Evolutionary conservation across 1,284 basidiomycete genomes (phyloP).

Genomic region (Tylopilus orsonianus): DNA sequence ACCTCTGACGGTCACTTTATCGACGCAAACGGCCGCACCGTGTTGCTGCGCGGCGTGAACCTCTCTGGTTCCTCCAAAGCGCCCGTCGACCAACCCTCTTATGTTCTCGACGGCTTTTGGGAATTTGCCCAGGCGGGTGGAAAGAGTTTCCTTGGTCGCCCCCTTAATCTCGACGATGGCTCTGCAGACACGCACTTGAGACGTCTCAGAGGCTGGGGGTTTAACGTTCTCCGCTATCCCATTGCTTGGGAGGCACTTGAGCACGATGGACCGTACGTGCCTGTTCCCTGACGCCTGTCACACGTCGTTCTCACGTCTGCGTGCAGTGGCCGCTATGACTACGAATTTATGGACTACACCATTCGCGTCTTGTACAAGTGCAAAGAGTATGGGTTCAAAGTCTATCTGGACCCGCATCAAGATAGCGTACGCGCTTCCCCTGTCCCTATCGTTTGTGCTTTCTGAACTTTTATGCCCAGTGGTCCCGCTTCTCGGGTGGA

Average conservation of each 20-base stretch:
- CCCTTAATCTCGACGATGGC: slow-evolving; percentile 81
- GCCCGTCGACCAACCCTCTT: slow-evolving; percentile 70
- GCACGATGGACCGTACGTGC: slow-evolving; percentile 90
- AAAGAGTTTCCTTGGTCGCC: slow-evolving; percentile 72
- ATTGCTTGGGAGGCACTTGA: slow-evolving; percentile 96
- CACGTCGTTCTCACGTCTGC: slow-evolving; percentile 5
- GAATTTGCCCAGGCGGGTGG: slow-evolving; percentile 77
- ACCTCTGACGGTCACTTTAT: slow-evolving; percentile 77
- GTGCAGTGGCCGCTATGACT: slow-evolving; percentile 83
- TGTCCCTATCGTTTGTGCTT: background rate
- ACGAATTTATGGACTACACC: slow-evolving; percentile 91
- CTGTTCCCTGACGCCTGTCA: background rate
- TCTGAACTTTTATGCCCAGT: slow-evolving; percentile 48
- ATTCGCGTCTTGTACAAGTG: slow-evolving; percentile 85
- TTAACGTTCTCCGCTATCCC: slow-evolving; percentile 90
- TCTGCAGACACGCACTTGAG: slow-evolving; percentile 88
- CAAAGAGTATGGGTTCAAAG: slow-evolving; percentile 92
- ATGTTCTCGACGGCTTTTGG: slow-evolving; percentile 83
- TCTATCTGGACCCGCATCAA: slow-evolving; percentile 97
- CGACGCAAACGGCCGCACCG: slow-evolving; percentile 79
- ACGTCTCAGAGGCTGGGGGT: slow-evolving; percentile 89
- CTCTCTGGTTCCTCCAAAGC: slow-evolving; percentile 88
- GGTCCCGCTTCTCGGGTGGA: slow-evolving; percentile 96
- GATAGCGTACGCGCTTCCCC: slow-evolving; percentile 68
- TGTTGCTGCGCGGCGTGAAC: slow-evolving; percentile 91